phyloP scores from a whole-genome alignment of 208 protist species.

The Phytomonas serpens region DNA sequence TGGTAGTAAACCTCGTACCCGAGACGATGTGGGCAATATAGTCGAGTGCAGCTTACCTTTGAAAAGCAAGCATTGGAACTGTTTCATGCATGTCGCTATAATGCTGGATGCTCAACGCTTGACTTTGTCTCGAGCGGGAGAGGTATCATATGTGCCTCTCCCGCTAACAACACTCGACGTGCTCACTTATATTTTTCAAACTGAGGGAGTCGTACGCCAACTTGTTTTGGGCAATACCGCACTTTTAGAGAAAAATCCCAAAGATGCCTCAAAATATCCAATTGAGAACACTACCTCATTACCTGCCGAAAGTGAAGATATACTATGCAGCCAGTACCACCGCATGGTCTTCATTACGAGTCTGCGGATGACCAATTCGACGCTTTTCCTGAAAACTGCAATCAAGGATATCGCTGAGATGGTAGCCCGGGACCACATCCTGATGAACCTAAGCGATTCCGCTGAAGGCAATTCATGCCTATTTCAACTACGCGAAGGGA shows the following conservation, averaged over 20 bases:
- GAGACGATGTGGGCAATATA: background rate
- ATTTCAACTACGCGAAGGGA: constrained; percentile 27
- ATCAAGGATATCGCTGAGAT: constrained; percentile 16
- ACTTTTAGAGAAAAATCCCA: background rate
- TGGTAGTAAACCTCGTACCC: background rate
- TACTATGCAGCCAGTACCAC: background rate
- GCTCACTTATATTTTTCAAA: background rate
- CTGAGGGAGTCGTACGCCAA: background rate
- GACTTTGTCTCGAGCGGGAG: constrained; percentile 20
- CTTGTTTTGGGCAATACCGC: background rate
- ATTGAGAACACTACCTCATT: background rate
- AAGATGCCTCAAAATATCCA: background rate
- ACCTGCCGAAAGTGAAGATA: background rate
- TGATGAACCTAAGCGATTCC: constrained; percentile 20
- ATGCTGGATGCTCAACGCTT: constrained; percentile 19
- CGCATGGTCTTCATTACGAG: background rate
- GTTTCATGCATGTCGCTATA: constrained; percentile 28
- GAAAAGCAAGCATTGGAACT: constrained; percentile 23
- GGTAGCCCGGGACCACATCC: constrained; percentile 23
- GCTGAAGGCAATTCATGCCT: constrained; percentile 15
- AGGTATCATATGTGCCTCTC: constrained; percentile 13
- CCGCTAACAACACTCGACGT: background rate
- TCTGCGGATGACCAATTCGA: background rate
- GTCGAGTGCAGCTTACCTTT: background rate
- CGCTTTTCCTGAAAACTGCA: background rate